Base-by-base conservation (phyloP, 495 filamentous ascomycete genomes). In the Penicillium cinerascens region DNA sequence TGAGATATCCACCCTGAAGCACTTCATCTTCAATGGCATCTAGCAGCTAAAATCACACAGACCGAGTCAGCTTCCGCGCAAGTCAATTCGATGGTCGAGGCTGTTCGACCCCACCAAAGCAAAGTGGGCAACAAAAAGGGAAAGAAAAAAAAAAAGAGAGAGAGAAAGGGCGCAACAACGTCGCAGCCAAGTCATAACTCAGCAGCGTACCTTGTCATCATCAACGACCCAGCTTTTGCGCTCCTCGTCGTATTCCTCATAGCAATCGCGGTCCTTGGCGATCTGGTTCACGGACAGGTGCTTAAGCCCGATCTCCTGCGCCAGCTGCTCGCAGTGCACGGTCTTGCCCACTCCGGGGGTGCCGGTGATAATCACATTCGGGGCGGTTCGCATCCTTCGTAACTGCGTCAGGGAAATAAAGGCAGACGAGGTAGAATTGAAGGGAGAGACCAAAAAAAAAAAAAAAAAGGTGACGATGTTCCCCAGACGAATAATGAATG, bases 311-410 rank as follows among this genome's bases (percentile, higher is more conserved):
- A 81, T 82, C 11, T 77, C 81, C 60, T 86, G 76, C 35, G 91
- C 87, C 46, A 97, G 76, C 53, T 82, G 74, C 66, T 93, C 87
- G 59, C 85, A 86, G 69, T 95, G 91, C 17, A 86, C 89, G 16
- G 91, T 95, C 74, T 98, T 98, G 65, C 93, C 93, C 21, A 92
- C 88, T 44, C 93, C 95, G 6, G 93, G 93, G 26, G 93, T 97
- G 58, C 93, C 93, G 44, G 93, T 97, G 55, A 98, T 78, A 49
- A 98, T 87, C 63, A 97, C 88, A 68, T 97, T 98, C 25, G 93
- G 93, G 50, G 78, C 71, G 13, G 72, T 78, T 59, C 88, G 82
- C 63, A 68, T 69, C 55, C 60, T 78, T 47, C 29, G 36, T 18
- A 6, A 23, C 23, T n/a, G 21, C 11, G 18, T 37, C 23, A 42